phyloP scores from a whole-genome alignment of 306 rosid genomes.

The Elaeagnus macrophylla region DNA sequence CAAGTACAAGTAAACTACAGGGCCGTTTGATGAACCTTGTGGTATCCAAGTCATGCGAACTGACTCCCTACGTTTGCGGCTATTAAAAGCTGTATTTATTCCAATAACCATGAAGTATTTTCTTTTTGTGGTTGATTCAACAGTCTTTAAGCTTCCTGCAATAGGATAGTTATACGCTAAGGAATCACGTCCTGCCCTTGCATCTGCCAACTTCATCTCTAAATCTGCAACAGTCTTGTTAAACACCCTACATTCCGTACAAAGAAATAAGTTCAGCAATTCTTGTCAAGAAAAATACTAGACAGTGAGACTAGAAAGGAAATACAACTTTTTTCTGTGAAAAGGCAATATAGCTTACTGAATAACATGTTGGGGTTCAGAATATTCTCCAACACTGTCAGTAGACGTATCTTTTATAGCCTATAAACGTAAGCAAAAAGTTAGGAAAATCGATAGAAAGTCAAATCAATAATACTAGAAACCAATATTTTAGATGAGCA shows the following conservation, averaged over 20 bases:
- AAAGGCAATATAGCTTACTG: conserved; percentile 37
- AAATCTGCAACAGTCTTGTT: conserved; percentile 42
- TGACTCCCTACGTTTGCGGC: conserved; percentile 77
- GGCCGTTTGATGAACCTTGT: conserved; percentile 41
- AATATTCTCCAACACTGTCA: conserved; percentile 35
- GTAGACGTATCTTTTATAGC: conserved; percentile 30
- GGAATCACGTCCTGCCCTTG: conserved; percentile 25
- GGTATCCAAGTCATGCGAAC: conserved; percentile 96
- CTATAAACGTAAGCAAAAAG: conserved; percentile 17
- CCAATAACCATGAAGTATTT: conserved; percentile 78
- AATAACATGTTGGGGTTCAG: conserved; percentile 30
- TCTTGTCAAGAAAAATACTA: conserved; percentile 6
- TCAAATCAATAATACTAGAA: not conserved
- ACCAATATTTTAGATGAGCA: not conserved
- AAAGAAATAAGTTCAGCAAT: conserved; percentile 19
- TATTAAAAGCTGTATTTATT: conserved; percentile 80
- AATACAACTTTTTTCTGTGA: conserved; percentile 7
- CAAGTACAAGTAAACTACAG: not conserved
- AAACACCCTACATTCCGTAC: conserved; percentile 37
- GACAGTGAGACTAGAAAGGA: conserved; percentile 6
- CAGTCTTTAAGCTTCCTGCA: conserved; percentile 31
- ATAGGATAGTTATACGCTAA: conserved; percentile 27
- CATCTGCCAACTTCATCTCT: conserved; percentile 47
- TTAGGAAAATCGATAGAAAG: not conserved
- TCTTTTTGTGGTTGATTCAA: conserved; percentile 39